Percentiles rank a stretch among this genome's conserved stretches.
Conservation (phyloP, 352 stramenopile genomes). For the Thalassiosira sp. region DNA sequence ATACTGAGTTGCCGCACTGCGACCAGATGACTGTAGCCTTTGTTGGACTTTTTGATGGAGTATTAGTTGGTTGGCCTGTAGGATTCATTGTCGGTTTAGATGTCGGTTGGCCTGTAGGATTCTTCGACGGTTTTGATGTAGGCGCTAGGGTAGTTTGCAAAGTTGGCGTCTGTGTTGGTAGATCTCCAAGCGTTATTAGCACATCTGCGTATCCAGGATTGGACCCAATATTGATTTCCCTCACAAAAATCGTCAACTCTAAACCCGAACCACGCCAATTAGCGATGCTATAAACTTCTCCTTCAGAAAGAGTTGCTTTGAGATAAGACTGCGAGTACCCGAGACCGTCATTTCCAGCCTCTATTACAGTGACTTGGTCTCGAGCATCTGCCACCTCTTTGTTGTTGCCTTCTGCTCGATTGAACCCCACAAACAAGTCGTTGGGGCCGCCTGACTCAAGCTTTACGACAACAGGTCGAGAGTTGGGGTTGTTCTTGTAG, state of each 20-base stretch:
- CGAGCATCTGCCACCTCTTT: conserved; percentile 14
- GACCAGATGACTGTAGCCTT: background rate
- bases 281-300: conserved; percentile 16
- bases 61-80: background rate
- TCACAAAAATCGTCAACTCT: conserved; percentile 24
- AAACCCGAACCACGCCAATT: conserved; percentile 31
- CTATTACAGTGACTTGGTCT: conserved; percentile 36
- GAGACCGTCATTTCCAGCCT: conserved; percentile 32
- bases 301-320: conserved; percentile 16
- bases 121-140: background rate
- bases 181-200: conserved; percentile 13
- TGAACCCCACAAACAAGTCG: conserved; percentile 55
- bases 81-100: conserved; percentile 7
- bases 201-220: conserved; percentile 29
- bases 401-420: conserved; percentile 52
- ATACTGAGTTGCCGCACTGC: conserved; percentile 28
- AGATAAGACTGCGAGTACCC: conserved; percentile 47
- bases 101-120: background rate
- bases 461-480: conserved; percentile 33
- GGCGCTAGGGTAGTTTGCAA: too few species aligned
- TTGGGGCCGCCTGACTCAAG: conserved; percentile 24
- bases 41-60: conserved; percentile 4
- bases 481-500: conserved; percentile 40
- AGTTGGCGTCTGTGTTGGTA: background rate
- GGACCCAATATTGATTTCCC: conserved; percentile 18